Percentiles rank a stretch among this genome's conserved stretches.
Conservation (phyloP, 1,139 yeast genomes). For the Candida labiduridarum region DNA sequence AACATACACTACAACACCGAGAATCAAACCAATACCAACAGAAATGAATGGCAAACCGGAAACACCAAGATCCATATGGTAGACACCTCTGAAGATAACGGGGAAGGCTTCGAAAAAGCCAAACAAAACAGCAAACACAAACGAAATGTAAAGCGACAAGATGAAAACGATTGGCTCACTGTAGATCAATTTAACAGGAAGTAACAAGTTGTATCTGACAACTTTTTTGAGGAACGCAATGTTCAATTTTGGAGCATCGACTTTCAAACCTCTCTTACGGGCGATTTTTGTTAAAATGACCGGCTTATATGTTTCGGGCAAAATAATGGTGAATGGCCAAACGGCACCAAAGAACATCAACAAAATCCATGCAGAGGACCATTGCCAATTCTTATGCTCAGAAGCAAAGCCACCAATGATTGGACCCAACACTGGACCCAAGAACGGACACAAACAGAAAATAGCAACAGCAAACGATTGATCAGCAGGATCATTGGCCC, state of each 20-base stretch:
- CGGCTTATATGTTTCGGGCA: conserved; percentile 75
- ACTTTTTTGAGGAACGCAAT: conserved; percentile 24
- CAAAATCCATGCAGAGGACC: conserved; percentile 75
- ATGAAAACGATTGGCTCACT: conserved; percentile 72
- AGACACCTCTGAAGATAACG: conserved; percentile 65
- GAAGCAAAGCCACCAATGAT: conserved; percentile 80
- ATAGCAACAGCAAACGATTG: conserved; percentile 70
- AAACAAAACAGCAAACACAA: conserved; percentile 72
- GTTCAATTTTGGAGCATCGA: conserved; percentile 35
- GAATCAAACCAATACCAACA: conserved; percentile 63
- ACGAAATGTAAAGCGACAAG: conserved; percentile 67
- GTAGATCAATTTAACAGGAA: conserved; percentile 65
- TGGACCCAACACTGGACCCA: conserved; percentile 86
- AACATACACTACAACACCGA: conserved; percentile 56
- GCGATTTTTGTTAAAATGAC: conserved; percentile 61
- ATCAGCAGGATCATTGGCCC: conserved; percentile 56
- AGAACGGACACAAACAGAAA: conserved; percentile 69
- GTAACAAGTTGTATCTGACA: conserved; percentile 50
- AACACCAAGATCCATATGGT: conserved; percentile 57
- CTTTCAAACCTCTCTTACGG: conserved; percentile 53
- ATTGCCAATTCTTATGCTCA: conserved; percentile 69
- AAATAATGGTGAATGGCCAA: conserved; percentile 54
- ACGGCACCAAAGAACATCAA: conserved; percentile 71
- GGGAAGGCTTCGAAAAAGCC: conserved; percentile 83
- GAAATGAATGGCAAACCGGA: conserved; percentile 72